phyloP scores from a whole-genome alignment of 345 rosid species.

The Eucalyptus melliodora region DNA sequence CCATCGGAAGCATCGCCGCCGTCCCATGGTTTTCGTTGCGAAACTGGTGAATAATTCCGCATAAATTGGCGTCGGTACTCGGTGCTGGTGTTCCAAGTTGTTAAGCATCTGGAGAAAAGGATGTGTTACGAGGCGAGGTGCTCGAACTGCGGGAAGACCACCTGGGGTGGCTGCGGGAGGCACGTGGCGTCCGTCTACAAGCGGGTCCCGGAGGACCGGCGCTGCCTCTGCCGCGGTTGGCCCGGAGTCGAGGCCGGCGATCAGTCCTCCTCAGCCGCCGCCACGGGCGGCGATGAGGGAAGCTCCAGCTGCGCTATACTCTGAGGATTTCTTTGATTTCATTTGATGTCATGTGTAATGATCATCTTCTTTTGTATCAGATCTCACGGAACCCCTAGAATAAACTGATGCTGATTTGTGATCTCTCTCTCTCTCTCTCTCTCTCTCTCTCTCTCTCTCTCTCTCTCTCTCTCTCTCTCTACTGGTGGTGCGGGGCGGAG shows the following conservation, averaged over 20 bases:
- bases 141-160: constrained; percentile 23
- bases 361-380: background rate
- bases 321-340: background rate
- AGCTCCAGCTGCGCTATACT: background rate
- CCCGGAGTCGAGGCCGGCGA: constrained; percentile 16
- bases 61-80: background rate
- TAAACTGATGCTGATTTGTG: background rate
- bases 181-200: constrained; percentile 18
- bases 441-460: too few species aligned
- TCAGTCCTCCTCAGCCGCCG: background rate
- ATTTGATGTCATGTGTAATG: background rate
- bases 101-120: background rate
- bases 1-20: background rate
- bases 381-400: background rate
- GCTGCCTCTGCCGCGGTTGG: constrained; percentile 22
- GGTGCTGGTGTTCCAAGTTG: background rate
- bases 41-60: background rate
- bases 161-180: constrained; percentile 32
- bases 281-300: background rate
- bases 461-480: background rate
- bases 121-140: constrained; percentile 31
- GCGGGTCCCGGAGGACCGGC: constrained; percentile 12
- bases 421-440: background rate
- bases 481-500: background rate
- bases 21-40: background rate